Evolutionary conservation across 371 early-diverging fungal species (phyloP), one percentile per base, ranked within the genome.

Genomic region (Rhizopus sp.): DNA sequence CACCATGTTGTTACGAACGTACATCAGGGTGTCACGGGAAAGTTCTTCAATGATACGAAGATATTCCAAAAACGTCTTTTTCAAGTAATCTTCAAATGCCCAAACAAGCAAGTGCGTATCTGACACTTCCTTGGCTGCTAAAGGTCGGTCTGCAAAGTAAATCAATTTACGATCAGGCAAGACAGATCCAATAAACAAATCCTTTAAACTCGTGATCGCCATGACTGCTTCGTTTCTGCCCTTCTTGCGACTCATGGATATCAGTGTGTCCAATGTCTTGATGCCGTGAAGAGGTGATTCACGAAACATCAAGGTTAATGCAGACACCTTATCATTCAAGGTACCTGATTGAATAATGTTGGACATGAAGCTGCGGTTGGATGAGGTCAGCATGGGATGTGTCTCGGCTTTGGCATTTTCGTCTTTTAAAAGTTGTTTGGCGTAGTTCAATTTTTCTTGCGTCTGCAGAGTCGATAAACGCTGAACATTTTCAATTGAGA

Each of bases 41-140:
- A 94, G 79, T 48, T 87, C 73, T 79, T 95, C 96, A 59, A 97
- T 73, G 31, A 87, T 59, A 66, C 87, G 83, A 50, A 98, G 79
- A 62, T 94, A 87, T 35, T 94, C 91, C 68, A 91, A 95, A 74
- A 92, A 96, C 5, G 78, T 69, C 62, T 89, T 90, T 72, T 98
- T 98, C 55, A 98, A 72, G 59, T 82, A 80, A 75, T 97, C 96
- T 79, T 98, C 98, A 78, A 91, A 97, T 41, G 81, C 83, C 95
- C 96, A 98, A 50, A 91, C 46, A 4, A 95, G 71, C 60, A 94
- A 76, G 69, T 95, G 94, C 57, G 78, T 68, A 35, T 80, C 75
- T 15, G 82, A 80, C 5, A 89, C 88, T 29, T 82, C 73, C 16
- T 76, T 63, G 23, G 84, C 73, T 12, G 72, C 79, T 41, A 89